phyloP scores from a whole-genome alignment of 1,139 yeast species.

The Suhomyces coccinellae region DNA sequence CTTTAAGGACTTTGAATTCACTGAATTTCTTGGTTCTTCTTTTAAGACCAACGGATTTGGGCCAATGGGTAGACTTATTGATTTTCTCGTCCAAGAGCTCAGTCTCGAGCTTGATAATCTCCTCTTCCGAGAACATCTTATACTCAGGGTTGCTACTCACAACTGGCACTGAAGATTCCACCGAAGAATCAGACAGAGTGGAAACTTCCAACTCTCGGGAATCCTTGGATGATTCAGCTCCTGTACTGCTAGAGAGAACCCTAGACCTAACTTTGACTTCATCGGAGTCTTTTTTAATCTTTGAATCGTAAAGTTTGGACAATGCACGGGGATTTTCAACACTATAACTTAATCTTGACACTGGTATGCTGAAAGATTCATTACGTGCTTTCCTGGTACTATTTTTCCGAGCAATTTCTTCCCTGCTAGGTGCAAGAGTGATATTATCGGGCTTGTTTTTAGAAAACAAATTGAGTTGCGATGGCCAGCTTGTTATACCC shows the following conservation, averaged over 20 bases:
- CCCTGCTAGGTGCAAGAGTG: slow-evolving; percentile 34
- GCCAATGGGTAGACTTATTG: slow-evolving; percentile 48
- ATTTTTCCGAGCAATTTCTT: slow-evolving; percentile 36
- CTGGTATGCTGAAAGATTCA: slow-evolving; percentile 30
- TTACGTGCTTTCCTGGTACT: slow-evolving; percentile 39
- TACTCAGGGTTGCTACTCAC: neutral
- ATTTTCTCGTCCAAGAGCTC: slow-evolving; percentile 39
- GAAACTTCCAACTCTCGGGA: neutral
- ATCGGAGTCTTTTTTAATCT: slow-evolving; percentile 3
- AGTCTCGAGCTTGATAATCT: slow-evolving; percentile 46
- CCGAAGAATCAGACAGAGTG: neutral
- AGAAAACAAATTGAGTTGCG: slow-evolving; percentile 54
- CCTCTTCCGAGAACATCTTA: slow-evolving; percentile 32
- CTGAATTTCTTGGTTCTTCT: slow-evolving; percentile 66
- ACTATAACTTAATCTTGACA: slow-evolving; percentile 16
- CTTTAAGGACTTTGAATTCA: slow-evolving; percentile 70
- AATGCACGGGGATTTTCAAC: slow-evolving; percentile 15
- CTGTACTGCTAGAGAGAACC: slow-evolving; percentile 3
- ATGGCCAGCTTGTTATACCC: slow-evolving; percentile 41
- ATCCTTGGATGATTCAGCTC: slow-evolving; percentile 2
- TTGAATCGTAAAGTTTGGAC: slow-evolving; percentile 13
- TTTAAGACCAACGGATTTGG: slow-evolving; percentile 55
- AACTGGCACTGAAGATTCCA: neutral
- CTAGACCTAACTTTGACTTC: slow-evolving; percentile 3
- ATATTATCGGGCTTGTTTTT: slow-evolving; percentile 35